Percentiles rank a stretch among this genome's conserved stretches.
Evolutionary conservation across 768 basidiomycete genomes (phyloP).

Genomic region (Boletus huronensis): DNA sequence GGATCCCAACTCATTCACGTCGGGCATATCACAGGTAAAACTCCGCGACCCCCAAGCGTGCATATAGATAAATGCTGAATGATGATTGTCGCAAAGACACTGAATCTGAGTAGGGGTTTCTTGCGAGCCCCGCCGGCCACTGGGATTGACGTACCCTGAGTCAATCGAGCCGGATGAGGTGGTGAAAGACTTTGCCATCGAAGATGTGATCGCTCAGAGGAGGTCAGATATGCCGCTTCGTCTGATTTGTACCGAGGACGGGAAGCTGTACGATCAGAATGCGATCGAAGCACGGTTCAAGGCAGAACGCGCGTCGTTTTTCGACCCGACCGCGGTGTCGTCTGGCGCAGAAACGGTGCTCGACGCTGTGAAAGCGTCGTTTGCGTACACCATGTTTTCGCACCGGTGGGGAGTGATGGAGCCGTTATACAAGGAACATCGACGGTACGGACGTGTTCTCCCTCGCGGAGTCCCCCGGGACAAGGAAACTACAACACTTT

Average conservation of each 20-base stretch:
- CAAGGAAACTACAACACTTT: slow-evolving; percentile 18
- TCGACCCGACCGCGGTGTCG: slow-evolving; percentile 6
- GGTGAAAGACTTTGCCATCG: slow-evolving; percentile 1
- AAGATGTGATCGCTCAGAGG: slow-evolving; percentile 12
- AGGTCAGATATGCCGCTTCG: slow-evolving; percentile 24
- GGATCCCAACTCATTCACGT: slow-evolving; percentile 12
- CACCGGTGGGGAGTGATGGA: slow-evolving; percentile 22
- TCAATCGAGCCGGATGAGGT: neutral
- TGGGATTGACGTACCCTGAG: neutral
- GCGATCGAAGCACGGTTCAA: slow-evolving; percentile 16
- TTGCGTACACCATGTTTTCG: slow-evolving; percentile 25
- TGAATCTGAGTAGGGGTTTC: no score
- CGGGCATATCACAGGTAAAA: slow-evolving; percentile 2
- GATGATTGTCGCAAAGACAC: neutral
- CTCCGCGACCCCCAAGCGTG: neutral
- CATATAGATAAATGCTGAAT: neutral
- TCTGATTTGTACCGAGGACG: slow-evolving; percentile 24
- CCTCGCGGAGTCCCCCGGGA: slow-evolving; percentile 9
- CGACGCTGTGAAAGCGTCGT: slow-evolving; percentile 11
- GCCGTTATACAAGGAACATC: slow-evolving; percentile 17
- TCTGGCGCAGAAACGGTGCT: neutral
- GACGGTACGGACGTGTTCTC: slow-evolving; percentile 16
- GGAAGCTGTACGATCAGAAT: slow-evolving; percentile 20
- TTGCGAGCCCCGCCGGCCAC: neutral
- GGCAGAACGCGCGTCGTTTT: slow-evolving; percentile 10